These are phyloP conservation scores for Phytopythium boreale DNA, from an alignment of 352 stramenopile genomes.

Conservation along the genomic window DNA sequence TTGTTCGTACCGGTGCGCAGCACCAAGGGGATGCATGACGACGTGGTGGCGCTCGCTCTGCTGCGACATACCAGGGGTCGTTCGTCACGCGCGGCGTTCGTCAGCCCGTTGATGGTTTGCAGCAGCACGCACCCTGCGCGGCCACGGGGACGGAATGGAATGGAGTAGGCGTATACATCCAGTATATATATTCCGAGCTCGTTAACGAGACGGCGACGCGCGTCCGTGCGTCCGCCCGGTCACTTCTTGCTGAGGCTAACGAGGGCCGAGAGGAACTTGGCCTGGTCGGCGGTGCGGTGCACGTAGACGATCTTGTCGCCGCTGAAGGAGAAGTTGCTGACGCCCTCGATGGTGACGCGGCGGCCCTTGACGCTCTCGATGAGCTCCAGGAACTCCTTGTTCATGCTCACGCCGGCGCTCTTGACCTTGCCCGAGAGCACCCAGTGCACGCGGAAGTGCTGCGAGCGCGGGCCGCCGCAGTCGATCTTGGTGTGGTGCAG, in stretches of 20 bases:
- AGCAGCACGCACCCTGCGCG: too few relatives aligned
- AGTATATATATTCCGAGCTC: not conserved
- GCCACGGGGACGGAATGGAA: too few relatives aligned
- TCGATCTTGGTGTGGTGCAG: conserved; percentile 81
- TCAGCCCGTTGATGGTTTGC: too few relatives aligned
- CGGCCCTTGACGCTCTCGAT: conserved; percentile 81
- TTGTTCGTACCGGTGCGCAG: too few relatives aligned
- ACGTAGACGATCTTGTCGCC: conserved; percentile 89
- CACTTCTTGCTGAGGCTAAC: conserved; percentile 78
- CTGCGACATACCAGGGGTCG: too few relatives aligned
- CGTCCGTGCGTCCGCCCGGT: not conserved
- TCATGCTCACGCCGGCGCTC: conserved; percentile 78
- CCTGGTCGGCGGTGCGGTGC: conserved; percentile 84
- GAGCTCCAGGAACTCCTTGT: conserved; percentile 85
- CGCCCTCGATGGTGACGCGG: conserved; percentile 77
- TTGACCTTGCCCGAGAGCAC: conserved; percentile 74
- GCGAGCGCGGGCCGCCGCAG: conserved; percentile 74
- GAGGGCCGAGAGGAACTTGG: conserved; percentile 82
- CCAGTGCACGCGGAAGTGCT: conserved; percentile 88
- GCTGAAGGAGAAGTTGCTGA: conserved; percentile 88
- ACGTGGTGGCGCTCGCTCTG: too few relatives aligned
- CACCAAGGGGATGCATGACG: too few relatives aligned
- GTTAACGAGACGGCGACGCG: not conserved
- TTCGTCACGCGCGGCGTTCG: too few relatives aligned
- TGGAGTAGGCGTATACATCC: not conserved